phyloP scores from a whole-genome alignment of 768 basidiomycete species.

The Tulasnella sp. region DNA sequence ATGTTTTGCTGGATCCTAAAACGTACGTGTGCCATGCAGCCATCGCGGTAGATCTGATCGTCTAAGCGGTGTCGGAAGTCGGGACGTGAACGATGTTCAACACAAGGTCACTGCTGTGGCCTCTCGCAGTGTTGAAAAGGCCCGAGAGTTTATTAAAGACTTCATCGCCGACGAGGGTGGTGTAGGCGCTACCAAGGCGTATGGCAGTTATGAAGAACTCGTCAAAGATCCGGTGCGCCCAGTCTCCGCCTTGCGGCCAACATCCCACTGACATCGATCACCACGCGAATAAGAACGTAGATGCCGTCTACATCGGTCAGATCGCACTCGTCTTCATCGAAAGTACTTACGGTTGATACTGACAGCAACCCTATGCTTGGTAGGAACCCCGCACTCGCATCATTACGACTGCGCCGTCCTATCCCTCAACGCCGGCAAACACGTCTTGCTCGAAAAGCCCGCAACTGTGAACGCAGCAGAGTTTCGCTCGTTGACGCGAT shows the following conservation, averaged over 20 bases:
- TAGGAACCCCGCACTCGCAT: conserved; percentile 73
- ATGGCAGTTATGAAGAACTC: conserved; percentile 62
- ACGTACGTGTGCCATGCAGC: conserved; percentile 34
- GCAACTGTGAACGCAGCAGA: conserved; percentile 69
- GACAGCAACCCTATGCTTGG: not conserved
- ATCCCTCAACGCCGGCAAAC: conserved; percentile 66
- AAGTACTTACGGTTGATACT: not conserved
- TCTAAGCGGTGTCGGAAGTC: conserved; percentile 31
- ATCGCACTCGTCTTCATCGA: not conserved
- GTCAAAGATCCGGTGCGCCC: conserved; percentile 49
- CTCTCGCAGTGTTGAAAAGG: conserved; percentile 56
- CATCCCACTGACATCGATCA: not conserved
- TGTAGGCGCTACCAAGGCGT: conserved; percentile 42
- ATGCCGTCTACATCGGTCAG: conserved; percentile 62
- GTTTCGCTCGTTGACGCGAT: conserved; percentile 52
- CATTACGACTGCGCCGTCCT: conserved; percentile 70
- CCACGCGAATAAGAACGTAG: conserved; percentile 40
- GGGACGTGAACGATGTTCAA: conserved; percentile 47
- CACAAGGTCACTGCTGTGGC: conserved; percentile 60
- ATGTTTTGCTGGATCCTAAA: conserved; percentile 60
- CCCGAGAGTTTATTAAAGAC: conserved; percentile 51
- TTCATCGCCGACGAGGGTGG: conserved; percentile 35
- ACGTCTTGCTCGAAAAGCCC: conserved; percentile 83
- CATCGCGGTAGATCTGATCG: not conserved
- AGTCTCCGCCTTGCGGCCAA: not conserved